phyloP scores from a whole-genome alignment of 2,329 filamentous ascomycete species.

The Hirsutella thompsonii region DNA sequence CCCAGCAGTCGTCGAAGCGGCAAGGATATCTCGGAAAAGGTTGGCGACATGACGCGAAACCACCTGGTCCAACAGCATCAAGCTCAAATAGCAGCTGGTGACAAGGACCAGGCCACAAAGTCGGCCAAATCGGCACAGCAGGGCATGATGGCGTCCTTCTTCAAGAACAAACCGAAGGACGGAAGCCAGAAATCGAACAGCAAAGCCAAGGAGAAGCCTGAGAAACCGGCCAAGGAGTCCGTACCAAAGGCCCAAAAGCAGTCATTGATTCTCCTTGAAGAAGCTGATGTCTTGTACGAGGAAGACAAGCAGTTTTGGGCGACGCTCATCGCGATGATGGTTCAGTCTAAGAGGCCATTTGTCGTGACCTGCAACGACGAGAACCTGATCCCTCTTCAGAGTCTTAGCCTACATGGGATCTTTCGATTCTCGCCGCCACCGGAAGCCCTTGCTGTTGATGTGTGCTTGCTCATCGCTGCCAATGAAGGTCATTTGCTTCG shows the following conservation, averaged over 20 bases:
- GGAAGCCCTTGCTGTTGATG: conserved; percentile 57
- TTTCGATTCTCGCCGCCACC: conserved; percentile 62
- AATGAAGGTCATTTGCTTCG: conserved; percentile 75
- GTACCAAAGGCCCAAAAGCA: conserved; percentile 60
- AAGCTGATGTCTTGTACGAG: conserved; percentile 86
- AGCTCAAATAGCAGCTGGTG: conserved; percentile 14
- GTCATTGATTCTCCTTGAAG: conserved; percentile 85
- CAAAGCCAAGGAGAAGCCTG: conserved; percentile 13
- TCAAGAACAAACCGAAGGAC: conserved; percentile 40
- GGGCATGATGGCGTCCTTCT: conserved; percentile 70
- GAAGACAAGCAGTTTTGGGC: conserved; percentile 94
- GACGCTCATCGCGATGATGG: conserved; percentile 64
- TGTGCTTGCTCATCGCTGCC: conserved; percentile 70
- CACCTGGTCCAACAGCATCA: conserved; percentile 59
- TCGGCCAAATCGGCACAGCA: conserved; percentile 59
- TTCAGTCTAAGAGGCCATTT: conserved; percentile 79
- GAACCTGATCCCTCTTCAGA: conserved; percentile 60
- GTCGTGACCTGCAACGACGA: conserved; percentile 95
- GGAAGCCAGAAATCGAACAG: conserved; percentile 14
- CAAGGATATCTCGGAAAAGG: conserved; percentile 78
- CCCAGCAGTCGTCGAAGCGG: conserved; percentile 71
- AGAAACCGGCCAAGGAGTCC: conserved; percentile 16
- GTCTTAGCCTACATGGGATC: conserved; percentile 71
- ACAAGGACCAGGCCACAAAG: conserved; percentile 20
- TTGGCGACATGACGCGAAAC: conserved; percentile 95